These are phyloP conservation scores for Pyrus hybrid DNA, from an alignment of 331 rosid genomes.

Conservation along the genomic window DNA sequence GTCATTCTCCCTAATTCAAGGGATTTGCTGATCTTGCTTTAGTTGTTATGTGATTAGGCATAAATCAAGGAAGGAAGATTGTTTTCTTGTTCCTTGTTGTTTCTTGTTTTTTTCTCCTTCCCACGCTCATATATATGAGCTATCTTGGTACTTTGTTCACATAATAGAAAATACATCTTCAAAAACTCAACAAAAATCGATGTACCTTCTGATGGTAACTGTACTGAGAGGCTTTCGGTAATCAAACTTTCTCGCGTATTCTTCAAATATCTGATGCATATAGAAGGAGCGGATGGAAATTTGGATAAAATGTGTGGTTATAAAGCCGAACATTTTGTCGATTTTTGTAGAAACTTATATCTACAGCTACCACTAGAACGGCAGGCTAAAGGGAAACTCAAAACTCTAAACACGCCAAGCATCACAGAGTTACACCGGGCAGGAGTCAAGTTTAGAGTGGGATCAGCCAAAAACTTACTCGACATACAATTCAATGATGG, in stretches of 20 bases:
- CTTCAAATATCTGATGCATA: background rate
- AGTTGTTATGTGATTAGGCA: no score
- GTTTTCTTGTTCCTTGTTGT: no score
- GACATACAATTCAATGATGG: constrained; percentile 8
- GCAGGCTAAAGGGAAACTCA: background rate
- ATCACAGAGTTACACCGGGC: constrained; percentile 15
- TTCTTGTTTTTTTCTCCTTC: no score
- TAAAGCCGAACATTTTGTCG: background rate
- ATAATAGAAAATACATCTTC: no score
- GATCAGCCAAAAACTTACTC: background rate
- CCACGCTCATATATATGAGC: no score
- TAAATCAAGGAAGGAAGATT: no score
- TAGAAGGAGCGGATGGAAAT: background rate
- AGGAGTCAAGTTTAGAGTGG: constrained; percentile 10
- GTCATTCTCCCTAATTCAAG: no score
- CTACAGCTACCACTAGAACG: background rate
- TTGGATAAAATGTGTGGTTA: background rate
- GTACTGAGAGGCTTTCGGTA: background rate
- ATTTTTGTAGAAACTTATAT: background rate
- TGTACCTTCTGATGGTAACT: background rate
- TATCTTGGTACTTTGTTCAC: no score
- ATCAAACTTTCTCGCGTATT: background rate
- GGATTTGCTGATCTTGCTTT: no score
- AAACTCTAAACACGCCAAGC: background rate
- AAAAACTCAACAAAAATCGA: background rate